These are phyloP conservation scores for Lentinus brumalis DNA, from an alignment of 768 basidiomycete genomes.

Conservation along the genomic window DNA sequence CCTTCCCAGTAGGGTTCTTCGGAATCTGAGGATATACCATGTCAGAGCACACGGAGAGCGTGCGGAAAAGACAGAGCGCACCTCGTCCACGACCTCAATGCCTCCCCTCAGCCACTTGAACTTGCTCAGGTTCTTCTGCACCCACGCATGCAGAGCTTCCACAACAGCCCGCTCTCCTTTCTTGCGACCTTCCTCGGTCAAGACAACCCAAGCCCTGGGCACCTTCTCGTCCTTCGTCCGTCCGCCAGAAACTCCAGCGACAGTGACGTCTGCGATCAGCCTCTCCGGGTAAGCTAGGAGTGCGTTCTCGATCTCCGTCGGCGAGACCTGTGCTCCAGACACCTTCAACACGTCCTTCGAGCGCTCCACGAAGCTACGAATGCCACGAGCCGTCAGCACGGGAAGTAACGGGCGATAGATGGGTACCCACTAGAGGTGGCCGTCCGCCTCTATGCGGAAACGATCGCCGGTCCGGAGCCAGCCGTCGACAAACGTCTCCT, in stretches of 20 bases:
- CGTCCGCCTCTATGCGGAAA: slow-evolving; percentile 60
- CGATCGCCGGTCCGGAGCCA: slow-evolving; percentile 80
- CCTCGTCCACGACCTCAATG: slow-evolving; percentile 63
- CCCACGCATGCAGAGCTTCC: slow-evolving; percentile 59
- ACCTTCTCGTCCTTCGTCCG: slow-evolving; percentile 72
- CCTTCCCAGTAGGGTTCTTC: slow-evolving; percentile 75
- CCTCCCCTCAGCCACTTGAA: slow-evolving; percentile 82
- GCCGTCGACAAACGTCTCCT: slow-evolving; percentile 63
- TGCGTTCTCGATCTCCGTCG: slow-evolving; percentile 72
- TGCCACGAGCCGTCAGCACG: not conserved
- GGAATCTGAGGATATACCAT: slow-evolving; percentile 52
- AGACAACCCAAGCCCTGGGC: slow-evolving; percentile 78
- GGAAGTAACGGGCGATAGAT: not conserved
- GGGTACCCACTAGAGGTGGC: slow-evolving; percentile 62
- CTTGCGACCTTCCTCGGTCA: slow-evolving; percentile 56
- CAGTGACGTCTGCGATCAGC: slow-evolving; percentile 65
- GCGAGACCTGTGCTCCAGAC: slow-evolving; percentile 79
- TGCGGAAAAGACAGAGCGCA: slow-evolving; percentile 31
- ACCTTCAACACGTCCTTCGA: slow-evolving; percentile 86
- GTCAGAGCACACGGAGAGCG: not conserved
- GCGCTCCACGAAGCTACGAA: slow-evolving; percentile 67
- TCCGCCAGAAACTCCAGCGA: slow-evolving; percentile 74
- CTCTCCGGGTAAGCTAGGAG: slow-evolving; percentile 61
- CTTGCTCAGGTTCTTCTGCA: slow-evolving; percentile 61
- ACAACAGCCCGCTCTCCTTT: slow-evolving; percentile 45